These are phyloP conservation scores for Podospora fimiseda DNA, from an alignment of 495 filamentous ascomycete species.

Conservation along the genomic window DNA sequence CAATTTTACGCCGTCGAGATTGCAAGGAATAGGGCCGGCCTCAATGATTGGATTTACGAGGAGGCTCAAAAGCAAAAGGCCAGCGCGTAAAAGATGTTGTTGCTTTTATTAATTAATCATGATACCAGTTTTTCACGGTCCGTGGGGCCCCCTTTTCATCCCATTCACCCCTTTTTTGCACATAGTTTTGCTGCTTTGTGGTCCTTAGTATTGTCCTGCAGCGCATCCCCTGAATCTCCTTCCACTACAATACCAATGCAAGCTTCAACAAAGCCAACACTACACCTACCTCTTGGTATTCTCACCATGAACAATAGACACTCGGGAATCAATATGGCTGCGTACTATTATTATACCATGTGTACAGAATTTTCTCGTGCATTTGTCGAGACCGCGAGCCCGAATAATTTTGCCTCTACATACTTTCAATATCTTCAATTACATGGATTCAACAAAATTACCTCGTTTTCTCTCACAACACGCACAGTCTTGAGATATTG, in stretches of 20 bases:
- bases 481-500: background rate
- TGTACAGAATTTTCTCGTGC: too few species aligned
- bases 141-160: background rate
- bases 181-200: conserved; percentile 9
- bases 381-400: background rate
- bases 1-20: conserved; percentile 99
- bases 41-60: conserved; percentile 97
- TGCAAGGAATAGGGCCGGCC: conserved; percentile 74
- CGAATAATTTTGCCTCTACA: background rate
- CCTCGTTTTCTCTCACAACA: background rate
- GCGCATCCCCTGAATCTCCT: background rate
- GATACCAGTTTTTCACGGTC: background rate
- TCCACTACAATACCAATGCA: conserved; percentile 22
- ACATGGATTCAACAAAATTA: background rate
- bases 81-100: conserved; percentile 15
- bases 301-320: background rate
- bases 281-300: conserved; percentile 3
- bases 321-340: background rate
- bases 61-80: conserved; percentile 41
- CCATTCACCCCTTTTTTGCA: background rate
- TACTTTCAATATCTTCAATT: background rate
- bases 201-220: conserved; percentile 22
- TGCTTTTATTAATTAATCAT: background rate
- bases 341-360: too few species aligned
- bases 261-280: conserved; percentile 19